A percentile compares a stretch with the other conserved stretches of the same genome.
Evolutionary conservation across 2,329 filamentous ascomycete species (phyloP).

Genomic region (Periconia sp.): DNA sequence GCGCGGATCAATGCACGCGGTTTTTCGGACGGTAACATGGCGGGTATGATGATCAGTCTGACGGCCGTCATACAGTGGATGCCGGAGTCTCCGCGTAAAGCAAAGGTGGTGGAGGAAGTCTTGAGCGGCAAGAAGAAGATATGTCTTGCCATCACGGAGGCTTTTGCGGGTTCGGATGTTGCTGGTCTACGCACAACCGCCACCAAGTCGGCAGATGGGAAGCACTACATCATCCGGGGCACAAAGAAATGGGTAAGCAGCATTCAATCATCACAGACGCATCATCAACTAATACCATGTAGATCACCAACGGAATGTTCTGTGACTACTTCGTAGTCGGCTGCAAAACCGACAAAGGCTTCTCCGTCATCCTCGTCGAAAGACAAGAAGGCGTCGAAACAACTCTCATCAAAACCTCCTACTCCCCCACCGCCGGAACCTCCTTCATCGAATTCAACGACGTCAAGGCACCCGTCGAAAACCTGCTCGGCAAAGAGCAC

Average conservation of each 20-base stretch:
- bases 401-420: conserved; percentile 76
- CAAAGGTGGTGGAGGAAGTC: conserved; percentile 69
- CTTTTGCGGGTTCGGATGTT: conserved; percentile 83
- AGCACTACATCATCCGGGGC: conserved; percentile 66
- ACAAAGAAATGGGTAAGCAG: conserved; percentile 69
- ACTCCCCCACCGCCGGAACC: conserved; percentile 77
- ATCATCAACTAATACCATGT: too few species aligned
- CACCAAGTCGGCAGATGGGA: conserved; percentile 40
- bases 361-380: conserved; percentile 75
- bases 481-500: conserved; percentile 79
- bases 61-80: conserved; percentile 80
- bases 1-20: conserved; percentile 71
- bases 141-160: conserved; percentile 84
- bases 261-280: too few species aligned
- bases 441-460: conserved; percentile 82
- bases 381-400: conserved; percentile 75
- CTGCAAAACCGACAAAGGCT: conserved; percentile 76
- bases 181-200: conserved; percentile 79
- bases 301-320: conserved; percentile 77
- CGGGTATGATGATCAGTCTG: conserved; percentile 80
- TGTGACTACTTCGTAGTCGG: conserved; percentile 82
- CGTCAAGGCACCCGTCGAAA: conserved; percentile 78
- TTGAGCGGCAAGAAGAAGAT: conserved; percentile 84
- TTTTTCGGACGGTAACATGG: conserved; percentile 85
- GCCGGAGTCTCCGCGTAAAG: conserved; percentile 66